These are phyloP conservation scores for Drechslerella coelobrocha DNA, from an alignment of 2,329 filamentous ascomycete species.

Conservation along the genomic window DNA sequence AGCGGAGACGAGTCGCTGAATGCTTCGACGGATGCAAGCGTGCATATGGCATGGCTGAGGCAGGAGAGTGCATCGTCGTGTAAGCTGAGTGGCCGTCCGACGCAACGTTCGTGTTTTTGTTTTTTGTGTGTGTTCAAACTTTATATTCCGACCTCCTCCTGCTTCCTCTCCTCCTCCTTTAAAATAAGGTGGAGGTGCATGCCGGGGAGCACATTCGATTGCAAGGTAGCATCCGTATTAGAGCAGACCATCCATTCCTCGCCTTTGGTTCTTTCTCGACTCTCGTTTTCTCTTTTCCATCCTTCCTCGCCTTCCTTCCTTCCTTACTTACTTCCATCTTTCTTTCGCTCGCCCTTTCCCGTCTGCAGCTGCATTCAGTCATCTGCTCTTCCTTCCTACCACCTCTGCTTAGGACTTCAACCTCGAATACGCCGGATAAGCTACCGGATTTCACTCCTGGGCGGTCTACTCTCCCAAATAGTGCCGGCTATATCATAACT, in stretches of 20 bases:
- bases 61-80: too few species aligned
- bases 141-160: neutral
- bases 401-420: neutral
- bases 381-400: neutral
- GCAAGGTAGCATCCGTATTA: conserved; percentile 1
- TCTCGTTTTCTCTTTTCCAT: neutral
- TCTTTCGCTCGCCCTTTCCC: neutral
- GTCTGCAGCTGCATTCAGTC: neutral
- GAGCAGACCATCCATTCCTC: neutral
- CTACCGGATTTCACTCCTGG: too few species aligned
- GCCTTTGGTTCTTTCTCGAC: neutral
- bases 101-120: too few species aligned
- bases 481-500: too few species aligned
- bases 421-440: too few species aligned
- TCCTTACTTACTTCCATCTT: neutral
- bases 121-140: too few species aligned
- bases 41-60: too few species aligned
- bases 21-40: too few species aligned
- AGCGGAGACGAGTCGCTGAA: too few species aligned
- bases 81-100: too few species aligned
- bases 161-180: neutral
- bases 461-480: too few species aligned
- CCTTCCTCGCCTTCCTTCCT: neutral
- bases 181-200: neutral
- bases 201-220: neutral